phyloP scores from a whole-genome alignment of 2,329 filamentous ascomycete genomes.

The Colletotrichum plurivorum region DNA sequence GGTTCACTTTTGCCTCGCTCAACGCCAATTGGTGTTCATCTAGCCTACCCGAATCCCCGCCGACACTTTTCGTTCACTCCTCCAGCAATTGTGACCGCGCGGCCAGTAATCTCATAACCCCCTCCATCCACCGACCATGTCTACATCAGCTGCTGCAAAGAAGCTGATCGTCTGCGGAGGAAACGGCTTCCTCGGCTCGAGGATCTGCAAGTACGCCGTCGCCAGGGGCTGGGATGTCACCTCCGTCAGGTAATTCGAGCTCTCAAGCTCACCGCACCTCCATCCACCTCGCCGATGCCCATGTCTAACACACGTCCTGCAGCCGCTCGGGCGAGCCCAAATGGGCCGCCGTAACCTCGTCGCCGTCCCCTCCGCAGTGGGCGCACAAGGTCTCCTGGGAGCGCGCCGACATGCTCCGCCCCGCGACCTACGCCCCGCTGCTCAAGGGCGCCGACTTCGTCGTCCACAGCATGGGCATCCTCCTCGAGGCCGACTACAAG shows the following conservation, averaged over 20 bases:
- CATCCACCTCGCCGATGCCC: neutral
- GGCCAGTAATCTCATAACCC: slow-evolving; percentile 8
- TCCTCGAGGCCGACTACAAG: slow-evolving; percentile 98
- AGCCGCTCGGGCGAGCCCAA: slow-evolving; percentile 92
- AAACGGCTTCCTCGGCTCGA: slow-evolving; percentile 88
- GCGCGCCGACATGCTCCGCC: slow-evolving; percentile 87
- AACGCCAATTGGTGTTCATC: neutral
- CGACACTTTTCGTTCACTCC: slow-evolving; percentile 20
- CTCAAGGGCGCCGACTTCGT: slow-evolving; percentile 86
- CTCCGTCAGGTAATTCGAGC: slow-evolving; percentile 81
- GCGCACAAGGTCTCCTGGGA: slow-evolving; percentile 88
- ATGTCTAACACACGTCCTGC: slow-evolving; percentile 42
- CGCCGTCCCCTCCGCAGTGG: slow-evolving; percentile 81
- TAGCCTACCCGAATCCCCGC: no score
- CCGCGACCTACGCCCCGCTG: slow-evolving; percentile 82
- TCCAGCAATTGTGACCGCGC: neutral
- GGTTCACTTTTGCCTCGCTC: neutral
- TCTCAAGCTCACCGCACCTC: slow-evolving; percentile 9
- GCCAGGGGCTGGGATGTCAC: slow-evolving; percentile 91
- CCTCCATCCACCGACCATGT: slow-evolving; percentile 55
- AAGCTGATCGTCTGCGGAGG: slow-evolving; percentile 92
- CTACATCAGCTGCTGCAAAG: slow-evolving; percentile 72
- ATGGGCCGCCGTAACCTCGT: slow-evolving; percentile 86
- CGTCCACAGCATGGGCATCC: slow-evolving; percentile 95
- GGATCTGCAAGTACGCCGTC: slow-evolving; percentile 93